Conservation (phyloP, 2,329 filamentous ascomycete species). For the Colletotrichum australisinense region DNA sequence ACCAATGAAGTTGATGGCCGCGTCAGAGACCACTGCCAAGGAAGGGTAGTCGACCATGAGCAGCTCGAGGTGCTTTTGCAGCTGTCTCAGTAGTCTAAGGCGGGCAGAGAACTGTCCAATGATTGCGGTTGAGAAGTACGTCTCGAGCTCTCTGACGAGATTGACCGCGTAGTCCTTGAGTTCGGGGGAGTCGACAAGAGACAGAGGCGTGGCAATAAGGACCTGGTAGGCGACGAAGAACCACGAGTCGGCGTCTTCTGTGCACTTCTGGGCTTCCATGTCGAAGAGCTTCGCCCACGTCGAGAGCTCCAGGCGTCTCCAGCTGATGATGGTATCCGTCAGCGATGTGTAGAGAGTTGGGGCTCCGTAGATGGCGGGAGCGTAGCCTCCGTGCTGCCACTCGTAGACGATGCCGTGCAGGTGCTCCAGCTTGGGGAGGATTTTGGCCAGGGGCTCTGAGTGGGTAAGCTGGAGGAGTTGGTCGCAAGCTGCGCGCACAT, state of each 20-base stretch:
- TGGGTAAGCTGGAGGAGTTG: conserved; percentile 81
- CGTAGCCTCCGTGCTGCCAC: conserved; percentile 90
- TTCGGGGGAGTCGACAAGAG: conserved; percentile 69
- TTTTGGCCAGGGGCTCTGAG: conserved; percentile 85
- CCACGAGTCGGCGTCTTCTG: conserved; percentile 86
- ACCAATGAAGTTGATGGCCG: conserved; percentile 80
- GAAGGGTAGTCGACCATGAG: conserved; percentile 69
- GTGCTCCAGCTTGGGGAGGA: conserved; percentile 88
- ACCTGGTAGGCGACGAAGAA: conserved; percentile 97
- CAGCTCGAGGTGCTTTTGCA: conserved; percentile 73
- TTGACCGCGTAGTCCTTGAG: conserved; percentile 73
- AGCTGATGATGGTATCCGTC: conserved; percentile 84
- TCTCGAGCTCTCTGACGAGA: conserved; percentile 80
- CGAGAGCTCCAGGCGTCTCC: conserved; percentile 90
- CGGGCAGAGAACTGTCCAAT: conserved; percentile 84
- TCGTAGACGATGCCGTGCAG: conserved; percentile 88
- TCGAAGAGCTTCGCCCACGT: conserved; percentile 94
- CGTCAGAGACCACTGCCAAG: conserved; percentile 69
- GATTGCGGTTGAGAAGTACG: conserved; percentile 83
- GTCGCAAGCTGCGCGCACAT: conserved; percentile 81
- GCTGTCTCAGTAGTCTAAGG: conserved; percentile 74
- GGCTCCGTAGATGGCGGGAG: conserved; percentile 81
- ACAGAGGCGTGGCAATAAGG: conserved; percentile 80
- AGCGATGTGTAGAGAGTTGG: conserved; percentile 78
- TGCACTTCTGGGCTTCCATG: conserved; percentile 80